phyloP scores from a whole-genome alignment of 2,329 filamentous ascomycete species.

The Neonectria neomacrospora region DNA sequence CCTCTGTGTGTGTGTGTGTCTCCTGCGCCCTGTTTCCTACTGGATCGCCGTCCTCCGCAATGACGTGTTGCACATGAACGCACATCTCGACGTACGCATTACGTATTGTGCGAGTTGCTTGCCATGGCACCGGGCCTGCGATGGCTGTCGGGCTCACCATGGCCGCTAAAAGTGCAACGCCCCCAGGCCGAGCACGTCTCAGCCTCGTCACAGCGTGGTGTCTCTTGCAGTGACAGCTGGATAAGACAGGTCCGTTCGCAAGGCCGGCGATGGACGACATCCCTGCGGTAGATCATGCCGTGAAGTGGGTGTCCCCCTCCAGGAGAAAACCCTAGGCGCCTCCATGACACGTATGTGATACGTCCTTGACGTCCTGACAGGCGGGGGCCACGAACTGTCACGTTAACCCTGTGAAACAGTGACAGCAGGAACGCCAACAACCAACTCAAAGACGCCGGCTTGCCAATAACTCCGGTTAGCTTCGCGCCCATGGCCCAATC shows the following conservation, averaged over 20 bases:
- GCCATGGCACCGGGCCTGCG: conserved; percentile 4
- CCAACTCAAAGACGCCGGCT: not conserved
- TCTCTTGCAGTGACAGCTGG: conserved; percentile 18
- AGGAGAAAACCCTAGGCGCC: not conserved
- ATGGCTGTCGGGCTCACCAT: conserved; percentile 2
- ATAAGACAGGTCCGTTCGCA: not conserved
- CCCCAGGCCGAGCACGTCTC: conserved; percentile 2
- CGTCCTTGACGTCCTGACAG: conserved; percentile 12
- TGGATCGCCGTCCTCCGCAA: not conserved
- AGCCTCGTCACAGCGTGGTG: conserved; percentile 14
- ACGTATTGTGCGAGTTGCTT: conserved; percentile 1
- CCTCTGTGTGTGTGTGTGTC: not conserved
- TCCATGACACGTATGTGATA: not conserved
- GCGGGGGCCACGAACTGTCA: not conserved
- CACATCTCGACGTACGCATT: not conserved
- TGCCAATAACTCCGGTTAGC: conserved; percentile 3
- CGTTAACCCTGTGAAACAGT: conserved; percentile 4
- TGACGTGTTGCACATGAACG: conserved; percentile 1
- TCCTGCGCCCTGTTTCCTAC: not conserved
- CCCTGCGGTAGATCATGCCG: not conserved
- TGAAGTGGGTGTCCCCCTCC: not conserved
- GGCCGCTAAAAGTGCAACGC: conserved; percentile 12
- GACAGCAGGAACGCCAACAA: not conserved
- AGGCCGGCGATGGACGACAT: not conserved
- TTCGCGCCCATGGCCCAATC: conserved; percentile 8